Base-by-base conservation (phyloP, 352 stramenopile species). In the Aphanomyces stellatus region DNA sequence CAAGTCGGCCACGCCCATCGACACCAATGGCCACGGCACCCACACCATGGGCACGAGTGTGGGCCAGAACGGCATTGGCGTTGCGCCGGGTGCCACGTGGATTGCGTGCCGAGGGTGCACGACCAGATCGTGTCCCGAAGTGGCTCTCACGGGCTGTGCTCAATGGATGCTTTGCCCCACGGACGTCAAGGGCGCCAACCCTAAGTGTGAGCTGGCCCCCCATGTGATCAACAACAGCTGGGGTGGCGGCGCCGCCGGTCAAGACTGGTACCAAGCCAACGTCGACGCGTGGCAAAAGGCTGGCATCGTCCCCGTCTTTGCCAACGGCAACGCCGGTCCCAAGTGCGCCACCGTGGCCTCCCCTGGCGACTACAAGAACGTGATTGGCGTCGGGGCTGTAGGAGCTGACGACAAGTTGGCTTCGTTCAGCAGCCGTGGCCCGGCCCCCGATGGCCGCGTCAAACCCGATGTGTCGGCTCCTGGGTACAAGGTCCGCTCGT, bases 141-240 rank as follows among this genome's bases (percentile, higher is more conserved):
- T 73, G 8, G 48, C 79, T 6, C 31, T 87, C 33, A 64, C 69
- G 19, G 51, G 65, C 11, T 87, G 76, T 64, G 69, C 62, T 4
- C 70, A 87, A 61, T 87, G 79, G 69, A 77, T 87, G 41, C 4
- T 81, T 64, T 87, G 79, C 62, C 79, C 79, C 17, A 85, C 75
- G 4, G 75, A 85, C 53, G 75, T 71, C 48, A 73, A 78, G 33
- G 79, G 77, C 48, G 70, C 74, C 60, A 80, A 82, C 63, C 70
- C 61, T 22, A 73, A 87, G 35, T 70, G 75, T 28, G 69, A 72
- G 4, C 83, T 83, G 49, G 72, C 77, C 0, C 79, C 79, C 5
- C 74, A 81, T 46, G 71, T 87, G 4, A 71, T 87, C 15, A 87
- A 72, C 76, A 85, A 85, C 53, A 87, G 78, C 69, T 87, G 78